phyloP scores from a whole-genome alignment of 2,329 filamentous ascomycete species.

The Epichloe typhina region DNA sequence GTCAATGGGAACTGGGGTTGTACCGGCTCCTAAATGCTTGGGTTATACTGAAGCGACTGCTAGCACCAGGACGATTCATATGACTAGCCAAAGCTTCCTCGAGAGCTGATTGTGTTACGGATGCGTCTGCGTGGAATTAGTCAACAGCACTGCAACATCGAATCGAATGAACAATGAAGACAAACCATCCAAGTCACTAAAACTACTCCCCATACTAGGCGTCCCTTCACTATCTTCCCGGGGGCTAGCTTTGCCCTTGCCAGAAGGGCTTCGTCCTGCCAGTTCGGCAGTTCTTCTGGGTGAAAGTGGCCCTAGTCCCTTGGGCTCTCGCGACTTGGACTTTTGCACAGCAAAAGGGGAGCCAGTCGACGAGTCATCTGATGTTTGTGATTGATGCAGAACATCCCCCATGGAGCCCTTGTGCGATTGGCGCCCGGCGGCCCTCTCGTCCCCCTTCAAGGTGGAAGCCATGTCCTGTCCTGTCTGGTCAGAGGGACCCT shows the following conservation, averaged over 20 bases:
- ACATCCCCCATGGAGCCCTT: conserved; percentile 18
- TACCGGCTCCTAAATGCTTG: conserved; percentile 53
- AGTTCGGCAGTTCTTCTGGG: conserved; percentile 48
- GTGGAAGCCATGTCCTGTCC: conserved; percentile 39
- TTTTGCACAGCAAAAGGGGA: conserved; percentile 22
- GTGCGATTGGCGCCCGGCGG: conserved; percentile 18
- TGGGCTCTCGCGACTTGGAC: conserved; percentile 19
- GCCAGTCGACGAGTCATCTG: conserved; percentile 49
- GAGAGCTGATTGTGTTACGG: conserved; percentile 66
- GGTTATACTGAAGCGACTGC: conserved; percentile 51
- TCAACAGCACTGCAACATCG: neutral
- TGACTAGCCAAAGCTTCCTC: conserved; percentile 60
- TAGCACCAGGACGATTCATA: conserved; percentile 22
- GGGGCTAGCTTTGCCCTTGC: conserved; percentile 35
- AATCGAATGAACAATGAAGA: conserved; percentile 4
- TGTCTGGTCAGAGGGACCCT: conserved; percentile 21
- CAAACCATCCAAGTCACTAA: conserved; percentile 69
- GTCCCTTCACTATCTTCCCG: conserved; percentile 58
- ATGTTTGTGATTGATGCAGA: conserved; percentile 39
- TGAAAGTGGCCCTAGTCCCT: conserved; percentile 34
- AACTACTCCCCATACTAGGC: conserved; percentile 74
- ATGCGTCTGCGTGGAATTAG: conserved; percentile 43
- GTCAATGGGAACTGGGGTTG: conserved; percentile 24
- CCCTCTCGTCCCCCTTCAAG: conserved; percentile 31
- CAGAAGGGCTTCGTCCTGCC: conserved; percentile 38